These are phyloP conservation scores for Penicillium canariense DNA, from an alignment of 495 filamentous ascomycete genomes.

Conservation along the genomic window DNA sequence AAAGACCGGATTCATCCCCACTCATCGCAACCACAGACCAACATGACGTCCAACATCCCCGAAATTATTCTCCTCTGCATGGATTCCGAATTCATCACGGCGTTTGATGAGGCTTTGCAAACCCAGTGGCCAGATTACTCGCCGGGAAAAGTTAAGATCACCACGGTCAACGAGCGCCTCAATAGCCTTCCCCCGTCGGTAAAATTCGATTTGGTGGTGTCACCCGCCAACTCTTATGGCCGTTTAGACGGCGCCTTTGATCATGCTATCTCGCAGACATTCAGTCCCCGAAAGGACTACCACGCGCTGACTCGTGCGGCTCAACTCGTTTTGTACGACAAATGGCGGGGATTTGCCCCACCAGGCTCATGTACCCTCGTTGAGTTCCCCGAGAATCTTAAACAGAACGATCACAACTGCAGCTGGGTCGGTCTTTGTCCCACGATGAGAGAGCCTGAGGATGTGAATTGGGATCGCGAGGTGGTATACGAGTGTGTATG, in stretches of 20 bases:
- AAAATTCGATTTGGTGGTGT: constrained; percentile 48
- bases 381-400: constrained; percentile 31
- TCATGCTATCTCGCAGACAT: constrained; percentile 49
- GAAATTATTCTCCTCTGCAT: constrained; percentile 41
- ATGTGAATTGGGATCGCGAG: constrained; percentile 49
- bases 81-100: constrained; percentile 26
- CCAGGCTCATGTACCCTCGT: constrained; percentile 49
- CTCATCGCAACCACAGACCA: not conserved
- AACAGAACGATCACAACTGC: constrained; percentile 35
- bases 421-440: constrained; percentile 50
- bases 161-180: constrained; percentile 36
- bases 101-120: constrained; percentile 27
- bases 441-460: constrained; percentile 45
- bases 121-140: constrained; percentile 20
- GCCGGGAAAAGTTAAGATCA: constrained; percentile 25
- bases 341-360: constrained; percentile 48
- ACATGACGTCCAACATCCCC: constrained; percentile 35
- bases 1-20: not conserved
- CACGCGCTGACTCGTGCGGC: constrained; percentile 41
- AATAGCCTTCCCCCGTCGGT: constrained; percentile 22
- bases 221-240: constrained; percentile 53
- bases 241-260: constrained; percentile 54
- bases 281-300: constrained; percentile 45
- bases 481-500: constrained; percentile 54
- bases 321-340: constrained; percentile 42